Evolutionary conservation across 2,329 filamentous ascomycete species (phyloP).

Genomic region (Byssothecium circinans): DNA sequence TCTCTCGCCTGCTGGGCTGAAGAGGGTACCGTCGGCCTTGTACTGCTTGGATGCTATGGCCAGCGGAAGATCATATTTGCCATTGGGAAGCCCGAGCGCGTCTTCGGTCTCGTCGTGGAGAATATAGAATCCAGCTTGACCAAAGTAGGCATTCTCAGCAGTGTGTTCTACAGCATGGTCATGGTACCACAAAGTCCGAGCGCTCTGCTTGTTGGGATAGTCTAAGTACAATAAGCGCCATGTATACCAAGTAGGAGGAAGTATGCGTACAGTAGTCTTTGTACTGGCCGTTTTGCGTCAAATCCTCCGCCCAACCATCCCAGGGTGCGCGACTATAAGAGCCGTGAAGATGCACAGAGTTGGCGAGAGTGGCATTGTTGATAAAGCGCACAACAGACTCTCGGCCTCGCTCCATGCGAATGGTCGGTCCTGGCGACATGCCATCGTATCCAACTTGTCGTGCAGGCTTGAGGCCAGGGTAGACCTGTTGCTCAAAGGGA

Average conservation of each 20-base stretch:
- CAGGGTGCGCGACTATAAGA: conserved; percentile 44
- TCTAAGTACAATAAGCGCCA: conserved; percentile 29
- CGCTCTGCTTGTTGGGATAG: conserved; percentile 59
- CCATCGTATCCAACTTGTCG: conserved; percentile 58
- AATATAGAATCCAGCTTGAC: conserved; percentile 62
- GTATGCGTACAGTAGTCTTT: conserved; percentile 46
- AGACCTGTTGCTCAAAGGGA: conserved; percentile 49
- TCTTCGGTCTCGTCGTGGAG: conserved; percentile 56
- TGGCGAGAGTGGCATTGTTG: conserved; percentile 53
- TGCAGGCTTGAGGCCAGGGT: conserved; percentile 47
- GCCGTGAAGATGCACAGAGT: conserved; percentile 49
- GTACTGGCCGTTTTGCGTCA: conserved; percentile 54
- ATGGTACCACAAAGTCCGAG: conserved; percentile 55
- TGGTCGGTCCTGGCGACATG: conserved; percentile 58
- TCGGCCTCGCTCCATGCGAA: conserved; percentile 52
- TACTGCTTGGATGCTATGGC: conserved; percentile 58
- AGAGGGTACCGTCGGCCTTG: conserved; percentile 55
- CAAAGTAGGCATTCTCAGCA: conserved; percentile 60
- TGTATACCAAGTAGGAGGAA: not conserved
- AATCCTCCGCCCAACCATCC: conserved; percentile 60
- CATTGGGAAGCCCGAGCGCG: conserved; percentile 53
- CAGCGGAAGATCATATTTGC: conserved; percentile 59
- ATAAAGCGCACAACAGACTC: conserved; percentile 59
- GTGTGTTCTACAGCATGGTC: conserved; percentile 51
- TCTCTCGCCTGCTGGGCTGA: conserved; percentile 51